Evolutionary conservation across 306 rosid genomes (phyloP).

Genomic region (Castanea crenata): DNA sequence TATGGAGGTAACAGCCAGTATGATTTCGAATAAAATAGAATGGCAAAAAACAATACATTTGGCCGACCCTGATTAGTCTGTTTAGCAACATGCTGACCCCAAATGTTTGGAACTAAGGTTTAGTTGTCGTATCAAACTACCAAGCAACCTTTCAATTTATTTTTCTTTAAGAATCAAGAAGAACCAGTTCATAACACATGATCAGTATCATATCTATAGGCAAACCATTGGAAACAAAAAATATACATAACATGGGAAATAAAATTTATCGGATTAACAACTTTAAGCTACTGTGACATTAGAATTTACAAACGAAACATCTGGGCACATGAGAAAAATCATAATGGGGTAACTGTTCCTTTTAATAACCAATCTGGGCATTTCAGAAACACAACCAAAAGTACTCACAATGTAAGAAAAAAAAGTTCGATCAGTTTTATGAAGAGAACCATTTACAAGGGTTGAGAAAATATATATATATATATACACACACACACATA

Average conservation of each 20-base stretch:
- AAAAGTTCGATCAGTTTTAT: not conserved
- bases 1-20: too few species aligned
- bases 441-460: not conserved
- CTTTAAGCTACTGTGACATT: not conserved
- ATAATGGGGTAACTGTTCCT: not conserved
- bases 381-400: not conserved
- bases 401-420: not conserved
- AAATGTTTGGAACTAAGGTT: too few species aligned
- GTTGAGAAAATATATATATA: not conserved
- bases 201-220: not conserved
- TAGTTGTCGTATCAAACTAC: not conserved
- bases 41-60: too few species aligned
- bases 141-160: not conserved
- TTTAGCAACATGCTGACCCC: too few species aligned
- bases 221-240: not conserved
- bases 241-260: not conserved
- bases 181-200: not conserved
- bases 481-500: too few species aligned
- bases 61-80: too few species aligned
- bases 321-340: not conserved
- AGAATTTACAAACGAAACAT: not conserved
- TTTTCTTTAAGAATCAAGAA: not conserved
- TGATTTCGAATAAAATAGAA: too few species aligned
- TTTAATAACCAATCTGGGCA: not conserved
- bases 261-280: not conserved